These are phyloP conservation scores for Ocimum tenuiflorum DNA, from an alignment of 257 asterid species.

Conservation along the genomic window DNA sequence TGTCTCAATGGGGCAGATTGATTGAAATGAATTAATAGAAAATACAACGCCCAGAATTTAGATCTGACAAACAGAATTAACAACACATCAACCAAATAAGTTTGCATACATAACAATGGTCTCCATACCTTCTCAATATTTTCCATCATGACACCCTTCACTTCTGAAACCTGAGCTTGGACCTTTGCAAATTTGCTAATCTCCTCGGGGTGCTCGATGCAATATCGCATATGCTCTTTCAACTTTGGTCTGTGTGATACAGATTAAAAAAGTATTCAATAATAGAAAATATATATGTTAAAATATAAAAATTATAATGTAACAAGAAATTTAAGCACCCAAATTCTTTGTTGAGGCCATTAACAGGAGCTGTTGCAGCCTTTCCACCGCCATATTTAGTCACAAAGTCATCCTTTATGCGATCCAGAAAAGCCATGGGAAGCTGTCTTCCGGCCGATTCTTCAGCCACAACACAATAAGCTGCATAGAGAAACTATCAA, in stretches of 20 bases:
- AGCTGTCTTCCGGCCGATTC: slow-evolving; percentile 79
- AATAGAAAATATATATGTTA: background rate
- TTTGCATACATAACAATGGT: background rate
- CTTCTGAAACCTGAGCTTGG: slow-evolving; percentile 83
- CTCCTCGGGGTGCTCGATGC: slow-evolving; percentile 73
- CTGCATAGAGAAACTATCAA: slow-evolving; percentile 31
- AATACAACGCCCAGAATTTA: background rate
- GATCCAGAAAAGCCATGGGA: slow-evolving; percentile 77
- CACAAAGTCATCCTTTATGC: slow-evolving; percentile 68
- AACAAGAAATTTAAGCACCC: slow-evolving; percentile 36
- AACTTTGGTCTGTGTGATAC: slow-evolving; percentile 48
- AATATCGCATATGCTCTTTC: slow-evolving; percentile 72
- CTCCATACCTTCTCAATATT: slow-evolving; percentile 67
- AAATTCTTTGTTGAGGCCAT: slow-evolving; percentile 66
- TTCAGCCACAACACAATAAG: slow-evolving; percentile 84
- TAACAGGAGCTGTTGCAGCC: slow-evolving; percentile 65
- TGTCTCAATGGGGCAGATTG: background rate
- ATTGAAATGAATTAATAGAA: background rate
- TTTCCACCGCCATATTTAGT: slow-evolving; percentile 67
- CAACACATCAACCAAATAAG: background rate
- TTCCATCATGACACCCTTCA: slow-evolving; percentile 87
- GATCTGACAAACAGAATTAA: background rate
- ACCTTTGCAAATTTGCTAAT: slow-evolving; percentile 72
- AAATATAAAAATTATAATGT: background rate
- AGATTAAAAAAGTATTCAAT: background rate